Evolutionary conservation across 2,329 filamentous ascomycete genomes (phyloP).

Genomic region (Aphanoascus verrucosus): DNA sequence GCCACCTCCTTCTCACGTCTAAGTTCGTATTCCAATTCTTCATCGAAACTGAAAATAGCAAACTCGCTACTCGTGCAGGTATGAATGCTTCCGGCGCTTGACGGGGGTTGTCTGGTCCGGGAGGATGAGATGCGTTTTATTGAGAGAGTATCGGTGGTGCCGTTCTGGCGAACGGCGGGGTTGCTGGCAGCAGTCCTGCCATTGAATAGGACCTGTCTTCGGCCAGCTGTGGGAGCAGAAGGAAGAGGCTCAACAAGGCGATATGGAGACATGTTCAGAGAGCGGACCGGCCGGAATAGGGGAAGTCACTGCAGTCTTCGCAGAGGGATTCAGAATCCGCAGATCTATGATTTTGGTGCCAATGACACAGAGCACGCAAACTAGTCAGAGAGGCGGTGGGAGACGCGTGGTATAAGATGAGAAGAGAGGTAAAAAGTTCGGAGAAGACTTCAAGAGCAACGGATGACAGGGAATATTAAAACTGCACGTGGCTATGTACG

Average conservation of each 20-base stretch:
- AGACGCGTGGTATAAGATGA: not conserved
- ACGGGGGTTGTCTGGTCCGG: conserved; percentile 34
- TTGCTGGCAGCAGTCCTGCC: conserved; percentile 47
- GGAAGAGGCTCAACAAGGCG: conserved; percentile 53
- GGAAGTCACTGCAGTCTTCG: not conserved
- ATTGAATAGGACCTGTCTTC: conserved; percentile 19
- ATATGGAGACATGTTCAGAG: conserved; percentile 34
- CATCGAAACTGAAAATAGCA: conserved; percentile 56
- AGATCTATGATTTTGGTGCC: not conserved
- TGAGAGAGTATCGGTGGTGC: conserved; percentile 36
- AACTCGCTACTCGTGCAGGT: conserved; percentile 39
- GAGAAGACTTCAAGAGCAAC: not conserved
- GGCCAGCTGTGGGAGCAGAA: conserved; percentile 42
- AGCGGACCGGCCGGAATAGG: not conserved
- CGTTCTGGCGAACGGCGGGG: conserved; percentile 43
- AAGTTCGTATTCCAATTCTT: conserved; percentile 51
- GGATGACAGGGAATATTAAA: conserved; percentile 4
- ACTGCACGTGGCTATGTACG: conserved; percentile 3
- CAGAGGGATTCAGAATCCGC: not conserved
- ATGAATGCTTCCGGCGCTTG: conserved; percentile 47
- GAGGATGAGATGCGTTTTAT: conserved; percentile 35
- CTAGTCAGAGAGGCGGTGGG: not conserved
- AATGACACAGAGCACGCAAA: not conserved
- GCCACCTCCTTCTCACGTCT: conserved; percentile 43
- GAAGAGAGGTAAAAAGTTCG: not conserved